These are phyloP conservation scores for Aspergillus fructus DNA, from an alignment of 2,329 filamentous ascomycete genomes.

Conservation along the genomic window DNA sequence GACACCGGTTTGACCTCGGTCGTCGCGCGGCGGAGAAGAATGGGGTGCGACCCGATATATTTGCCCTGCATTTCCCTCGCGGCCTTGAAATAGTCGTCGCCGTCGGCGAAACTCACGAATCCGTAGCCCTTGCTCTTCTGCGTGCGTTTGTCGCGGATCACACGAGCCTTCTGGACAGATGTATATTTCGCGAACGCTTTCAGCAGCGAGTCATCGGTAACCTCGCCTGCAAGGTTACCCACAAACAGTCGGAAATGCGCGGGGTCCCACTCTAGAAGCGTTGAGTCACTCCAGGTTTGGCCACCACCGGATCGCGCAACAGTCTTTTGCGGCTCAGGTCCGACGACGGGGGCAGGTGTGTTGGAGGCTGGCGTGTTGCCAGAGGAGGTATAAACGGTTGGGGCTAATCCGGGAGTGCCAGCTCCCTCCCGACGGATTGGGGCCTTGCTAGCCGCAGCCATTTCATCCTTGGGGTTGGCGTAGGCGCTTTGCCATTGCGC, in stretches of 20 bases:
- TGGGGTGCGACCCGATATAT: conserved; percentile 96
- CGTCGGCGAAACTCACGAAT: conserved; percentile 92
- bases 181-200: conserved; percentile 90
- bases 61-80: conserved; percentile 99
- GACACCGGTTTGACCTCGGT: conserved; percentile 82
- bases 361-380: conserved; percentile 28
- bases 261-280: conserved; percentile 93
- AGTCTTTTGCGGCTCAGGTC: conserved; percentile 66
- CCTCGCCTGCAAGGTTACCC: conserved; percentile 94
- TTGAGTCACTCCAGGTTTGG: conserved; percentile 85
- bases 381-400: conserved; percentile 33
- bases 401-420: conserved; percentile 42
- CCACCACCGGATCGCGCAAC: conserved; percentile 86
- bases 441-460: conserved; percentile 33
- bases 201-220: conserved; percentile 89
- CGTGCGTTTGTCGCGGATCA: conserved; percentile 92
- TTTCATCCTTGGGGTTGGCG: conserved; percentile 58
- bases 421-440: conserved; percentile 45
- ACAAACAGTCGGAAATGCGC: conserved; percentile 93
- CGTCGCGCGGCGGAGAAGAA: conserved; percentile 80
- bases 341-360: conserved; percentile 47
- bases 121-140: conserved; percentile 96
- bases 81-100: conserved; percentile 94
- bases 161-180: conserved; percentile 87
- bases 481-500: conserved; percentile 95